Evolutionary conservation across 108 stramenopile species (phyloP), one percentile per base, ranked within the genome.

Genomic region (Ochromonas danica): DNA sequence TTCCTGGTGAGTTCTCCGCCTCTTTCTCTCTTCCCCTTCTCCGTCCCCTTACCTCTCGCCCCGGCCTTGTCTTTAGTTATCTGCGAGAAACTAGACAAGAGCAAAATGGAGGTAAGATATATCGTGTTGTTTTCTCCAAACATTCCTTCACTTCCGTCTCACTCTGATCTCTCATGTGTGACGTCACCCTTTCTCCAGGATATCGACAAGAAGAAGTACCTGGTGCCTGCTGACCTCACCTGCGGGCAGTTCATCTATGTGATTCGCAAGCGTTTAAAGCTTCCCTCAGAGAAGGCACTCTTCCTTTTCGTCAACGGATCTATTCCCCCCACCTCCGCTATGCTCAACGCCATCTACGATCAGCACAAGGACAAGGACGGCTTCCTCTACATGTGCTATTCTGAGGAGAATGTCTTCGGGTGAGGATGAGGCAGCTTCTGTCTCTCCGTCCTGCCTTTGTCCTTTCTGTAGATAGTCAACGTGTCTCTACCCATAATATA

Each of bases 231-330:
- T 0, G 96, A 97, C 86, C 84, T 97, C 79, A 95, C 94, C 1
- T 93, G 94, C 43, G 96, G 96, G 1, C 98, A 99, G 81, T 99
- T 97, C 81, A 92, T 96, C 74, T 97, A 97, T 82, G 98, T 99
- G 39, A 97, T 99, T 75, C 93, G 96, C 61, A 99, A 97, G 89
- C 91, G 98, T 36, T 95, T 97, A 83, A 95, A 96, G 84, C 88
- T 89, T 2, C 83, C 85, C 27, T 62, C 88, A 0, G 88, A 89
- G 72, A 83, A 87, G 65, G 89, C 88, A 14, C 87, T 89, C 43
- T 89, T 88, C 80, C 71, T 89, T 57, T 89, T 89, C 72, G 88
- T 89, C 39, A 82, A 86, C 31, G 94, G 95, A 84, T 91, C 87
- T 22, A 94, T 95, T 70, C 96, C 96, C 39, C 91, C 91, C 39